Evolutionary conservation across 345 rosid species (phyloP), one percentile per base, ranked within the genome.

Genomic region (Ailanthus altissimus): DNA sequence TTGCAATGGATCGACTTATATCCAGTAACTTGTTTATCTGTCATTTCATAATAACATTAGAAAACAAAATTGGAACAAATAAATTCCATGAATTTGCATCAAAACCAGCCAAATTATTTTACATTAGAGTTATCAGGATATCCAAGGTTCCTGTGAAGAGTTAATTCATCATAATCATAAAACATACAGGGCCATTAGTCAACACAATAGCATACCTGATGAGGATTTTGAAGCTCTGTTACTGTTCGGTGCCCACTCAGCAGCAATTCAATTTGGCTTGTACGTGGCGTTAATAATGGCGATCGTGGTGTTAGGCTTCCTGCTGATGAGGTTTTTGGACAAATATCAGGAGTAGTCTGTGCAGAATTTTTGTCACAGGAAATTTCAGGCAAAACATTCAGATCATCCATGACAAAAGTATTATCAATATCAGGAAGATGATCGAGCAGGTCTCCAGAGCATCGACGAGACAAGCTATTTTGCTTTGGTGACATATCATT

Each of bases 301-400:
- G 99, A 93, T 57, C 90, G 85, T 28, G 99, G 99, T 49, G 99
- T 96, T 86, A 88, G 85, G 88, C 97, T 93, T 85, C 93, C 99
- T 42, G 72, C 78, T 66, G 98, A 93, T 18, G 91, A 84, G 21
- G 81, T 72, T 75, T 84, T 90, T 21, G 80, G 70, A 70, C 86
- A 93, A 56, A n/a, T 60, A 85, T 88, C 90, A 73, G 80, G 62
- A 58, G 83, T 75, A 36, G 68, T 64, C 49, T 43, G 20, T 64
- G 42, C 43, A 20, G 83, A 79, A 75, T 71, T 86, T 47, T 83
- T 73, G 71, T 87, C 90, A 72, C 84, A 79, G 49, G 93, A 84
- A 58, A 82, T 50, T 51, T 84, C 87, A 38, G 82, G 84, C 79
- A 88, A 83, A 66, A 80, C 76, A 67, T 78, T 83, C 60, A 86